A percentile compares a stretch with the other conserved stretches of the same genome.
phyloP scores from a whole-genome alignment of 345 rosid species.

The Pistacia vera region DNA sequence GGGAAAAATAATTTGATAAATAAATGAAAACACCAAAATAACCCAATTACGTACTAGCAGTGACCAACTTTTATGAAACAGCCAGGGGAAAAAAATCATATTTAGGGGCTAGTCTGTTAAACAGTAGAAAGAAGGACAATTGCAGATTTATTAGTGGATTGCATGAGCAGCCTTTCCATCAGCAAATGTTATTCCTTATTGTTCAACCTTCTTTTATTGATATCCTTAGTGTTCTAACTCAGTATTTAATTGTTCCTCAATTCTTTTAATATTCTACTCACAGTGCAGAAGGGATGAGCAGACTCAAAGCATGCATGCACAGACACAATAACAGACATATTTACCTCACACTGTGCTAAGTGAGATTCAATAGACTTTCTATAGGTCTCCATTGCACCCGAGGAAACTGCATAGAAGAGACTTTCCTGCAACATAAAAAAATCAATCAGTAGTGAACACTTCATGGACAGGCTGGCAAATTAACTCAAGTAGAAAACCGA shows the following conservation, averaged over 20 bases:
- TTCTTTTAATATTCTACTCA: background rate
- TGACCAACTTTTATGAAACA: background rate
- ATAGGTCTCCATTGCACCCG: conserved; percentile 81
- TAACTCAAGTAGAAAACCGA: no score
- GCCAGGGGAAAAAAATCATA: background rate
- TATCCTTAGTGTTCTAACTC: background rate
- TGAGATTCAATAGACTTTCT: conserved; percentile 80
- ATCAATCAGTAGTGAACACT: conserved; percentile 19
- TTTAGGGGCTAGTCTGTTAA: background rate
- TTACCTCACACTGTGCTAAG: conserved; percentile 58
- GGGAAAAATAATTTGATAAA: background rate
- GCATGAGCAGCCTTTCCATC: background rate
- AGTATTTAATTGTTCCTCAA: background rate
- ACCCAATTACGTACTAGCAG: background rate
- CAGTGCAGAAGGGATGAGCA: background rate
- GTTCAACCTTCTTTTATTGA: background rate
- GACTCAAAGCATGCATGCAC: conserved; percentile 5
- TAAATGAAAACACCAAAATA: conserved; percentile 14
- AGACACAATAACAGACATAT: conserved; percentile 3
- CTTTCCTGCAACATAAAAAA: conserved; percentile 68
- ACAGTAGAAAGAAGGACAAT: background rate
- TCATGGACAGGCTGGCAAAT: background rate
- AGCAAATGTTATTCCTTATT: background rate
- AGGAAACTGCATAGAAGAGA: conserved; percentile 87
- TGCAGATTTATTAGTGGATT: background rate